Conservation (phyloP, 1,284 basidiomycete genomes). For the Lentinula novae-zelandiae region DNA sequence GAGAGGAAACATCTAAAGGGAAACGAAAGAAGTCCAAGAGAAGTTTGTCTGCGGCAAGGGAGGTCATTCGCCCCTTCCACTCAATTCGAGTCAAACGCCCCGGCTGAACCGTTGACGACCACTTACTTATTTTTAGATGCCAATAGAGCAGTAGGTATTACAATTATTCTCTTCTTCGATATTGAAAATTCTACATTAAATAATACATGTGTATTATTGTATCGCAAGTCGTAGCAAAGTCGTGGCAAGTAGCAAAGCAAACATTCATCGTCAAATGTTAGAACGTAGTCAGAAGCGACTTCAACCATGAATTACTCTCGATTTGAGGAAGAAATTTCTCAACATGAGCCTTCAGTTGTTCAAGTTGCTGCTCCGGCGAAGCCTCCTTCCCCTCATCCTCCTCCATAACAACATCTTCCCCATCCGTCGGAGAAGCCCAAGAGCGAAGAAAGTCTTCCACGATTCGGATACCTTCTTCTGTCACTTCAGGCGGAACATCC, state of each 20-base stretch:
- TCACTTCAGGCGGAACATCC: constrained; percentile 56
- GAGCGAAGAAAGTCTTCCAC: constrained; percentile 76
- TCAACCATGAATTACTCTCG: constrained; percentile 77
- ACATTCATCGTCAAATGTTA: neutral
- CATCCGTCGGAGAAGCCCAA: constrained; percentile 54
- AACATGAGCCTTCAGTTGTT: constrained; percentile 61
- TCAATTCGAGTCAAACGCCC: neutral
- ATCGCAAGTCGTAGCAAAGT: neutral
- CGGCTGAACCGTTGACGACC: neutral
- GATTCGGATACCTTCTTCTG: constrained; percentile 76
- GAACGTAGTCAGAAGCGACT: constrained; percentile 41
- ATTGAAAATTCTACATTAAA: neutral
- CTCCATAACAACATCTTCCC: constrained; percentile 24
- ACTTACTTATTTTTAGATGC: neutral
- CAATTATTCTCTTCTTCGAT: neutral
- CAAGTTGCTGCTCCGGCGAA: constrained; percentile 61
- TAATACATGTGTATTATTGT: neutral
- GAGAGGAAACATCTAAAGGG: constrained; percentile 7
- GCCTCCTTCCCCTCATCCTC: constrained; percentile 45
- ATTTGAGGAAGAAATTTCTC: constrained; percentile 67
- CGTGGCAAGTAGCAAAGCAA: neutral
- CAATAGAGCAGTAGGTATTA: neutral
- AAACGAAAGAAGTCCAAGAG: neutral
- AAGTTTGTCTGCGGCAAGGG: neutral
- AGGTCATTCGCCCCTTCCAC: neutral